Evolutionary conservation across 2,329 filamentous ascomycete species (phyloP), one percentile per base, ranked within the genome.

Genomic region (Fusarium sp.): DNA sequence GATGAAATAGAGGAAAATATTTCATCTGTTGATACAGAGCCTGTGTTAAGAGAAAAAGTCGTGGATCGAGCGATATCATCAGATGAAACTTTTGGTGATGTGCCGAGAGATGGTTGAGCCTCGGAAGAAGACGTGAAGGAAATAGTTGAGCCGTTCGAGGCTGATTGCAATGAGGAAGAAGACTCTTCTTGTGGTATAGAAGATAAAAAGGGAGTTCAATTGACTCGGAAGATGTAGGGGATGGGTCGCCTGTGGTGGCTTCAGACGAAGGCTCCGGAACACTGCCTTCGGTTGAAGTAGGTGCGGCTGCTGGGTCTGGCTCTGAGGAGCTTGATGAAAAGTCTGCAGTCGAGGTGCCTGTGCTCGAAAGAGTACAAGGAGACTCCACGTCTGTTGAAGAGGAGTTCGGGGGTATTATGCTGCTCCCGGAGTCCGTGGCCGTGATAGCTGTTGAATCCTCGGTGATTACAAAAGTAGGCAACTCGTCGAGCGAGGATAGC

Each of bases 301-400:
- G 6, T 22, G 40, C 7, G n/a, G 11, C 3, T 22, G 40, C 3
- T 4, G 11, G 6, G 16, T 4, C 20, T 7, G 40, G 13, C 5
- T 13, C 11, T 22, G 20, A 7, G 40, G 40, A 45, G 40, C 20
- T 45, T 45, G 20, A 45, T 45, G 20, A 45, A 45, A 10, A 42
- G 10, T 25, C 40, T 3, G 4, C 1, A 4, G 13, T 22, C 13
- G 4, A n/a, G 14, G 5, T 7, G 1, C 2, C 5, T n/a, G 38
- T 40, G n/a, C 0, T 40, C 8, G 20, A 45, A 45, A 45, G 5
- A 14, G 40, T 22, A 3, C 13, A 6, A 4, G 40, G 11, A 45
- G 20, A 14, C 10, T 20, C 40, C 2, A 45, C 5, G 11, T 22
- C 20, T 22, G 40, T 45, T 14, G 10, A 13, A 3, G 40, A 20